phyloP scores from a whole-genome alignment of 2,329 filamentous ascomycete genomes.

The Epichloe scottii region DNA sequence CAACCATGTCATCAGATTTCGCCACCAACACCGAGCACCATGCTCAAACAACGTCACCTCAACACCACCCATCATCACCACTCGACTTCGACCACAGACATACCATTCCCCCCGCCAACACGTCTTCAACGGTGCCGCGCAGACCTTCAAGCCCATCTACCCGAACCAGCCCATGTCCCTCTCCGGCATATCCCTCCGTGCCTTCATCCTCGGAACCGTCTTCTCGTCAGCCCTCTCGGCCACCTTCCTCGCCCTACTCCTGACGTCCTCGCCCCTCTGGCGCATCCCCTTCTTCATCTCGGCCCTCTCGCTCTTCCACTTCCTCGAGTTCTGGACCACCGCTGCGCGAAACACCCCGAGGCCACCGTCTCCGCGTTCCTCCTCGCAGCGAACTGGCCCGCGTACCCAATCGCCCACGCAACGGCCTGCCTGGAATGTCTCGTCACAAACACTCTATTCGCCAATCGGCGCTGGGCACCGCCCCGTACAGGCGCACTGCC shows the following conservation, averaged over 20 bases:
- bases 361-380: conserved; percentile 69
- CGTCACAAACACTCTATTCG: conserved; percentile 44
- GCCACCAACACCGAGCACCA: not conserved
- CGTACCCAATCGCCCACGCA: conserved; percentile 73
- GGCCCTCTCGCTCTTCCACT: conserved; percentile 73
- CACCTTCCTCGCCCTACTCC: conserved; percentile 20
- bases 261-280: conserved; percentile 39
- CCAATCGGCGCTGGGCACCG: conserved; percentile 33
- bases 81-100: conserved; percentile 3
- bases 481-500: conserved; percentile 28
- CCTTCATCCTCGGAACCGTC: conserved; percentile 39
- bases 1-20: not conserved
- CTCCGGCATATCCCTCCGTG: conserved; percentile 44
- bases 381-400: conserved; percentile 69
- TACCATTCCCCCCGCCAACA: not conserved
- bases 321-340: conserved; percentile 90
- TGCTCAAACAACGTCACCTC: not conserved
- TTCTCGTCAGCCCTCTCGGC: conserved; percentile 24
- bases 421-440: conserved; percentile 63
- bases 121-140: not conserved
- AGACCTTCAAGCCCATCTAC: conserved; percentile 14
- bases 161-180: conserved; percentile 42
- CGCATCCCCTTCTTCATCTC: conserved; percentile 54
- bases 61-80: not conserved
- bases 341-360: conserved; percentile 67